phyloP scores from a whole-genome alignment of 2,329 filamentous ascomycete species.

The Thielaviopsis punctulata region DNA sequence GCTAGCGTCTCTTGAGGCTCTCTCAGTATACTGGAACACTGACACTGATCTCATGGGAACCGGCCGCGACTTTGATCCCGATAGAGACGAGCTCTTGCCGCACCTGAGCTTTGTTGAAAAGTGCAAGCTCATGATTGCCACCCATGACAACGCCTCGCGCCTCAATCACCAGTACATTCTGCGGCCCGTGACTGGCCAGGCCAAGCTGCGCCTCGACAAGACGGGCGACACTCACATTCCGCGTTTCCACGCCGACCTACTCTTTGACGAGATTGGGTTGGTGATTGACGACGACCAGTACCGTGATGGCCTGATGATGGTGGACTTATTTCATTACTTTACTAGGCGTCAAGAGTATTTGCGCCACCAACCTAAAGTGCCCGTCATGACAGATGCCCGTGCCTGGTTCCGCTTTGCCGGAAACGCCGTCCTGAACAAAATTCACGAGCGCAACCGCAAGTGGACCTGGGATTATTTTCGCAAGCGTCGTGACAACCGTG shows the following conservation, averaged over 20 bases:
- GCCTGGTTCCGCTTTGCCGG: constrained; percentile 90
- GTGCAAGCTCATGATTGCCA: constrained; percentile 56
- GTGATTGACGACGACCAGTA: constrained; percentile 98
- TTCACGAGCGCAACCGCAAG: constrained; percentile 78
- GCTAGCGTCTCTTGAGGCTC: constrained; percentile 70
- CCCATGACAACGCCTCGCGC: constrained; percentile 19
- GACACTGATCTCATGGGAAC: constrained; percentile 71
- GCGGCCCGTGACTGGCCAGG: constrained; percentile 86
- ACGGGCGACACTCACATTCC: constrained; percentile 62
- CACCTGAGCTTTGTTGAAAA: constrained; percentile 63
- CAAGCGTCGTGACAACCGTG: constrained; percentile 78
- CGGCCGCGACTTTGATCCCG: constrained; percentile 46
- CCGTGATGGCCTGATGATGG: constrained; percentile 91
- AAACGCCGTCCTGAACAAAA: constrained; percentile 76
- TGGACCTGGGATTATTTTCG: constrained; percentile 97
- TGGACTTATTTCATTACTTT: constrained; percentile 97
- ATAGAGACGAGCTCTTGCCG: constrained; percentile 39
- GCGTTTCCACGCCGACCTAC: constrained; percentile 73
- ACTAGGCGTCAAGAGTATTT: constrained; percentile 96
- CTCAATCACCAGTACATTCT: constrained; percentile 76
- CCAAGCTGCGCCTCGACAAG: constrained; percentile 90
- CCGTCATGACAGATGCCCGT: constrained; percentile 73
- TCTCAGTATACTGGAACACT: constrained; percentile 97
- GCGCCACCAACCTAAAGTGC: constrained; percentile 68
- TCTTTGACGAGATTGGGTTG: constrained; percentile 95